Conservation (phyloP, 2,329 filamentous ascomycete genomes). For the Allantophomopsis lycopodina region DNA sequence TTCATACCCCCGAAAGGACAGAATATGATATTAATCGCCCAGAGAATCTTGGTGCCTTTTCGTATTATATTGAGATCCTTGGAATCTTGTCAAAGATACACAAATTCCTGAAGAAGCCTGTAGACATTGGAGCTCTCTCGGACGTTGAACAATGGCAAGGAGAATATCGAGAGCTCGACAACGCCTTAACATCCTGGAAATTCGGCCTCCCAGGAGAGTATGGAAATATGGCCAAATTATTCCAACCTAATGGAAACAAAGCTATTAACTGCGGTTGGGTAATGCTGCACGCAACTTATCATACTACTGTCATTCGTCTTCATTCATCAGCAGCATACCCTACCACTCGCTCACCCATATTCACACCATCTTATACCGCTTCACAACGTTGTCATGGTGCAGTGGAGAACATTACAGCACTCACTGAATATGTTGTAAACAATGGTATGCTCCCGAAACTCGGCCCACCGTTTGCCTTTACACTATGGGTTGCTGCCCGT, state of each 20-base stretch:
- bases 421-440: slow-evolving; percentile 66
- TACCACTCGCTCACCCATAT: slow-evolving; percentile 76
- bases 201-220: slow-evolving; percentile 73
- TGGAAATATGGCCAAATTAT: slow-evolving; percentile 69
- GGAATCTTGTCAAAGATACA: slow-evolving; percentile 82
- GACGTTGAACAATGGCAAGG: slow-evolving; percentile 87
- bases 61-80: slow-evolving; percentile 81
- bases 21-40: slow-evolving; percentile 56
- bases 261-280: slow-evolving; percentile 72
- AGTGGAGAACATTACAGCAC: slow-evolving; percentile 67
- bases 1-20: slow-evolving; percentile 36
- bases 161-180: slow-evolving; percentile 75
- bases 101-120: slow-evolving; percentile 74
- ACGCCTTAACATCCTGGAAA: slow-evolving; percentile 69
- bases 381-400: slow-evolving; percentile 72
- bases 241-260: slow-evolving; percentile 54
- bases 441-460: slow-evolving; percentile 66
- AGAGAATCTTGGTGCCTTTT: slow-evolving; percentile 77
- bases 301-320: slow-evolving; percentile 78
- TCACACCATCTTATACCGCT: slow-evolving; percentile 77
- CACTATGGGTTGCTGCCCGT: slow-evolving; percentile 81
- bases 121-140: slow-evolving; percentile 71
- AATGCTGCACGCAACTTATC: slow-evolving; percentile 82
- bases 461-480: slow-evolving; percentile 84
- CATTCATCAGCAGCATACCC: slow-evolving; percentile 91